Percentiles rank a stretch among this genome's conserved stretches.
Evolutionary conservation across 345 rosid species (phyloP).

Genomic region (Aquilaria sinensis): DNA sequence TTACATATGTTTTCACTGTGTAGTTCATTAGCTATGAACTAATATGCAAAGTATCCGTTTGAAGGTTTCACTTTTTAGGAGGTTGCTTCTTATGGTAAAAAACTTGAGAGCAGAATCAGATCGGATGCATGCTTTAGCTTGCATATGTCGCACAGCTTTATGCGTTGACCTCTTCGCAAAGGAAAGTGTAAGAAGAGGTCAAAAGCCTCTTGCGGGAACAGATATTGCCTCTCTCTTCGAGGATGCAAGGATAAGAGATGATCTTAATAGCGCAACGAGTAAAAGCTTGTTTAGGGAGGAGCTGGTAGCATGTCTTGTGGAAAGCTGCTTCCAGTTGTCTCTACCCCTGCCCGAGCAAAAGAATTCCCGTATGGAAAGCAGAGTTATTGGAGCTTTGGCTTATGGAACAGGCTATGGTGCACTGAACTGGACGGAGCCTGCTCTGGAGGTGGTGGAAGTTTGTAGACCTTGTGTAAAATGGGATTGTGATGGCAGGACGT

Average conservation of each 20-base stretch:
- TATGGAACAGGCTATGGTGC: constrained; percentile 99
- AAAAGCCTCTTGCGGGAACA: constrained; percentile 95
- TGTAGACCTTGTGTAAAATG: constrained; percentile 96
- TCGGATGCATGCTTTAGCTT: constrained; percentile 97
- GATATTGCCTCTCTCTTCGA: constrained; percentile 95
- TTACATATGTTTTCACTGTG: too few relatives aligned
- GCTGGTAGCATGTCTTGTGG: constrained; percentile 91
- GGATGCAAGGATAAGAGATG: constrained; percentile 84
- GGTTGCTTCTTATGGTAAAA: constrained; percentile 94
- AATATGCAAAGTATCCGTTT: constrained; percentile 19
- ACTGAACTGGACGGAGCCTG: constrained; percentile 96
- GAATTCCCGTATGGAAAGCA: constrained; percentile 93
- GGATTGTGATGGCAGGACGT: constrained; percentile 97
- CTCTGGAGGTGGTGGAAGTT: constrained; percentile 96
- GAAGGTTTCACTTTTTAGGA: constrained; percentile 93
- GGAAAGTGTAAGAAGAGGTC: constrained; percentile 95
- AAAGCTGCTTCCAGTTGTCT: constrained; percentile 98
- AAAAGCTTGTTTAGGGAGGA: constrained; percentile 94
- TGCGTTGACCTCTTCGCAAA: constrained; percentile 97
- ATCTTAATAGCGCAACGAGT: constrained; percentile 71
- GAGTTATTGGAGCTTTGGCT: constrained; percentile 98
- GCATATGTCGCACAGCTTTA: constrained; percentile 96
- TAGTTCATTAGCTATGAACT: constrained; percentile 5
- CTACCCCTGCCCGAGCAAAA: constrained; percentile 94
- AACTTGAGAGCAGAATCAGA: constrained; percentile 97